Base-by-base conservation (phyloP, 768 basidiomycete species). In the Kwoniella mangroviensis region DNA sequence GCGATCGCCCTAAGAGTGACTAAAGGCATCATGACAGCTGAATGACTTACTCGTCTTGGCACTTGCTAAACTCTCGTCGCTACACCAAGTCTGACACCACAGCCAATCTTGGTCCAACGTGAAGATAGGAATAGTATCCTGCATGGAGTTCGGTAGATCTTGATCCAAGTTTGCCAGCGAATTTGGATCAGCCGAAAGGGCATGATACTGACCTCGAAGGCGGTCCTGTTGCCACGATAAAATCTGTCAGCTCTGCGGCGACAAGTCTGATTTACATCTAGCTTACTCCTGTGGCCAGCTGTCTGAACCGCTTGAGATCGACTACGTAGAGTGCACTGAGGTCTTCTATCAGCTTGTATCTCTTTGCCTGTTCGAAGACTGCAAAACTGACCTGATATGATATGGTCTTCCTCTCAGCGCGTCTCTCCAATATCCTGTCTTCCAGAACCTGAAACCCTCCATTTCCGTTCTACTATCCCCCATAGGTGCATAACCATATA, bases 41-140 rank as follows among this genome's bases (percentile, higher is more conserved):
- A n/a, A n/a, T n/a, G n/a, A n/a, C n/a, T n/a, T n/a, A n/a, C n/a
- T n/a, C n/a, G n/a, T 85, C 75, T 85, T 85, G 12, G 85, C 85
- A 17, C 76, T 73, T 11, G 74, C 71, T 2, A 85, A 73, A 24
- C 75, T 76, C 62, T 84, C 84, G 55, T 84, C 82, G 54, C 70
- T 88, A 89, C 97, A 99, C 97, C 97, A 98, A 0, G 96, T 98
- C 86, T 98, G 96, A 81, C 96, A 98, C 96, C 97, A 99, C 75
- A 98, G 84, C 97, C 97, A 99, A 76, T 94, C 92, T 83, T 94
- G 91, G 69, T 89, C 88, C 17, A 98, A 85, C 0, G 97, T 94
- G 83, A 88, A 91, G 68, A 99, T 99, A 0, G 96, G 96, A 49
- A 99, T 92, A 75, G 92, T 88, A 41, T 87, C 85, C 79, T 99